Evolutionary conservation across 306 rosid species (phyloP).

Genomic region (Prosopis cineraria): DNA sequence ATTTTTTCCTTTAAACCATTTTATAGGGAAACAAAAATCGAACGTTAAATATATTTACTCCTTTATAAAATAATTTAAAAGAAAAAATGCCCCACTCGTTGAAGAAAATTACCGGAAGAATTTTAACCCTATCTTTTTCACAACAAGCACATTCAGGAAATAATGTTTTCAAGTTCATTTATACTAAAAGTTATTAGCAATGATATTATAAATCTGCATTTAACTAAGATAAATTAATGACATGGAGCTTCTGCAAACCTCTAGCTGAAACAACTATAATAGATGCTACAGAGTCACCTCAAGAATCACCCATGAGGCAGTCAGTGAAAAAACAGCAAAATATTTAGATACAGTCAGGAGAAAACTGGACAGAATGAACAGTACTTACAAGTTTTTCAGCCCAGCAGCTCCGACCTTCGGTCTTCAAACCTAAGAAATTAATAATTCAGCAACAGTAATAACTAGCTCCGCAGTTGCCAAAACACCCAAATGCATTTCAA

Average conservation of each 20-base stretch:
- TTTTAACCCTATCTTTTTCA: too few relatives aligned
- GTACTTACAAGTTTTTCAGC: slow-evolving; percentile 30
- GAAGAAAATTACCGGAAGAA: too few relatives aligned
- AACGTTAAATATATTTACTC: too few relatives aligned
- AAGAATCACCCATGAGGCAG: slow-evolving; percentile 23
- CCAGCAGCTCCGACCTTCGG: background rate
- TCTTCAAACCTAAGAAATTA: background rate
- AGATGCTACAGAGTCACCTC: slow-evolving; percentile 18
- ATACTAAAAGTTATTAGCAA: slow-evolving; percentile 4
- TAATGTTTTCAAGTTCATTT: slow-evolving; percentile 2
- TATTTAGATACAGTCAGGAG: slow-evolving; percentile 36
- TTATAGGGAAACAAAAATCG: too few relatives aligned
- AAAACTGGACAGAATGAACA: slow-evolving; percentile 16
- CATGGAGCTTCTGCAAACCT: slow-evolving; percentile 26
- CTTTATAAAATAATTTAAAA: too few relatives aligned
- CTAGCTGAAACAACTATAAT: slow-evolving; percentile 29
- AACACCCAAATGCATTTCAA: background rate
- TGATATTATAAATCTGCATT: slow-evolving; percentile 24
- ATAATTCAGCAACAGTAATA: background rate
- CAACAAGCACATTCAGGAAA: background rate
- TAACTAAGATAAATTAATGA: background rate
- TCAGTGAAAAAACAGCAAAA: background rate
- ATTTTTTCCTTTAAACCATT: too few relatives aligned
- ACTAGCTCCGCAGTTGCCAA: slow-evolving; percentile 1
- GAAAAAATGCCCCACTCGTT: too few relatives aligned